phyloP scores from a whole-genome alignment of 306 rosid genomes.

The Dryas drummondii region DNA sequence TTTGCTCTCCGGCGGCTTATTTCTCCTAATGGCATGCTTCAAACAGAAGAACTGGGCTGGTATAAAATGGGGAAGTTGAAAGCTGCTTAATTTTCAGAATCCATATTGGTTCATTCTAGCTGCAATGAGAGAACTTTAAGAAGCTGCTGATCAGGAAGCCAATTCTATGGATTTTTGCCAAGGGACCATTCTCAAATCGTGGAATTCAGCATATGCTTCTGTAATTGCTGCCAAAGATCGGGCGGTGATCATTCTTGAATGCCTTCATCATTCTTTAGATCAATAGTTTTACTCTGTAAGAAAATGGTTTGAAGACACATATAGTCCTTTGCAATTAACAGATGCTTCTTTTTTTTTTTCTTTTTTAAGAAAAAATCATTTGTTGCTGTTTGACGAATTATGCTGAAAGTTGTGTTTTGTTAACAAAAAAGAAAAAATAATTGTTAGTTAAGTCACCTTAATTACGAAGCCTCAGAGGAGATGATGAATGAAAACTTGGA shows the following conservation, averaged over 20 bases:
- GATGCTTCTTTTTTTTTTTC: not conserved
- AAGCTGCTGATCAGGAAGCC: not conserved
- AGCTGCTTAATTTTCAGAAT: not conserved
- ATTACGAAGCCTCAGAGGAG: no score
- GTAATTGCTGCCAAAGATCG: not conserved
- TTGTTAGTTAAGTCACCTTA: no score
- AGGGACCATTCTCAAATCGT: not conserved
- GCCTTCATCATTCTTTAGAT: not conserved
- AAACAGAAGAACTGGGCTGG: not conserved
- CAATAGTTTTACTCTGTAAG: not conserved
- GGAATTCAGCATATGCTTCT: not conserved
- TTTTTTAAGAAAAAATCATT: not conserved
- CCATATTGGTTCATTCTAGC: not conserved
- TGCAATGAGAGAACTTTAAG: not conserved
- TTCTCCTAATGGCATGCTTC: constrained; percentile 9
- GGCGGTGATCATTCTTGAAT: no score
- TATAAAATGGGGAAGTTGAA: constrained; percentile 7
- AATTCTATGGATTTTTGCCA: not conserved
- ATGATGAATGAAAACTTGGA: no score
- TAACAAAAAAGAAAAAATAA: no score
- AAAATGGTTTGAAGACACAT: not conserved
- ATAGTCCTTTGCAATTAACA: not conserved
- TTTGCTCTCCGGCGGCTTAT: constrained; percentile 12
- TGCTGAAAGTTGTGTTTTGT: no score
- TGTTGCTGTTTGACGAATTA: no score